Evolutionary conservation across 148 eudicot species (phyloP).

Genomic region (Agrostemma githago): DNA sequence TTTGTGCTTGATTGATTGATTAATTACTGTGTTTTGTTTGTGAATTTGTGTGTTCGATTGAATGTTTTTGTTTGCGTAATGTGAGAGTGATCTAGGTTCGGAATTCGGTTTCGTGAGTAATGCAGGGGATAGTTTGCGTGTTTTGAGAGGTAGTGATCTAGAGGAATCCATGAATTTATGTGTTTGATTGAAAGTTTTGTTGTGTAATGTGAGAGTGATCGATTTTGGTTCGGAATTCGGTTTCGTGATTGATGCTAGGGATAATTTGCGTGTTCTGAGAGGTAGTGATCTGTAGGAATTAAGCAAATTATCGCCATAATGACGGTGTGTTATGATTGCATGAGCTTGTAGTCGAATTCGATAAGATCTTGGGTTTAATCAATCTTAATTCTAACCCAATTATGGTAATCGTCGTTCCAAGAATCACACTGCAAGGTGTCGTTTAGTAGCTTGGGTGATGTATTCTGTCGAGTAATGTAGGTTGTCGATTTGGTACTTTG

Average conservation of each 20-base stretch:
- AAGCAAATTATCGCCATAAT: neutral
- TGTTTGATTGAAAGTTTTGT: neutral
- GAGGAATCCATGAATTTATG: neutral
- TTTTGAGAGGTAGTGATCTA: neutral
- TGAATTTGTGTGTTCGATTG: neutral
- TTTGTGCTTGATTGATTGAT: neutral
- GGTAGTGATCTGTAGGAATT: slow-evolving; percentile 1
- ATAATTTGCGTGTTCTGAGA: neutral
- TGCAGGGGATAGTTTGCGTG: slow-evolving; percentile 7
- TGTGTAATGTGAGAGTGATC: slow-evolving; percentile 11
- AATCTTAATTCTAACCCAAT: neutral
- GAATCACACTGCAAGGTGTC: neutral
- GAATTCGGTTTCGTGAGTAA: slow-evolving; percentile 7
- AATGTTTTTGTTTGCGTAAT: neutral
- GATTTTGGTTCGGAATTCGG: slow-evolving; percentile 13
- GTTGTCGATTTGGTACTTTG: slow-evolving; percentile 1
- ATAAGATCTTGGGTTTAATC: neutral
- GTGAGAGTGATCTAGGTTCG: slow-evolving; percentile 16
- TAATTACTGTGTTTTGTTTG: neutral
- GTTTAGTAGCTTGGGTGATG: neutral
- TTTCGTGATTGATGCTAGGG: slow-evolving; percentile 4
- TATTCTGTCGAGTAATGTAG: neutral
- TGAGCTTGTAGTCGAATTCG: neutral
- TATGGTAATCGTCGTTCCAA: neutral
- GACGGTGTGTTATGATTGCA: neutral